Evolutionary conservation across 2,329 filamentous ascomycete species (phyloP).

Genomic region (Pochonia chlamydosporia): DNA sequence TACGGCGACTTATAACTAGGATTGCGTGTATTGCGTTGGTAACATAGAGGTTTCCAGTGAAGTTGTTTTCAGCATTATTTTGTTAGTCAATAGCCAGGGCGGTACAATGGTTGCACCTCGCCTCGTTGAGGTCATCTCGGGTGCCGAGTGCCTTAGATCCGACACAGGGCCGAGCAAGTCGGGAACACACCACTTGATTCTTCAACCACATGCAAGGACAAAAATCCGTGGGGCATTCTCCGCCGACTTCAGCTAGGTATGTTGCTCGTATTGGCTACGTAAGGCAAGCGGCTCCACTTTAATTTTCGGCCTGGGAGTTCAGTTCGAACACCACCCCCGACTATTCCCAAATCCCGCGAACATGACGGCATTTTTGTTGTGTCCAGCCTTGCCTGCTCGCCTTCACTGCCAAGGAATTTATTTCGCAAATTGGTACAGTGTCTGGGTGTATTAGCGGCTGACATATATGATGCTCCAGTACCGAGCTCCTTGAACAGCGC

Average conservation of each 20-base stretch:
- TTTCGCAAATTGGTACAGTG: conserved; percentile 1
- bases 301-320: background rate
- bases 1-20: too few relatives aligned
- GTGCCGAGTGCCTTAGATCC: background rate
- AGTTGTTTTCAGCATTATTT: too few relatives aligned
- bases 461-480: conserved; percentile 24
- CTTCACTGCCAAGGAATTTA: conserved; percentile 2
- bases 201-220: background rate
- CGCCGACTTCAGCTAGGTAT: background rate
- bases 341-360: conserved; percentile 25
- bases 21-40: too few relatives aligned
- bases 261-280: background rate
- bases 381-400: conserved; percentile 10
- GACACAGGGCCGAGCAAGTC: conserved; percentile 7
- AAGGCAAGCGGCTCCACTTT: background rate
- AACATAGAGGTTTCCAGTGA: too few relatives aligned
- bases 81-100: too few relatives aligned
- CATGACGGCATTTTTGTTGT: conserved; percentile 27
- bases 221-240: too few relatives aligned
- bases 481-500: conserved; percentile 10
- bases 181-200: background rate
- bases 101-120: too few relatives aligned
- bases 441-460: conserved; percentile 6
- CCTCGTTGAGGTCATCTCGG: too few relatives aligned
- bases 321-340: conserved; percentile 1